These are phyloP conservation scores for Penicillium verrucosum DNA, from an alignment of 2,329 filamentous ascomycete species.

Conservation along the genomic window DNA sequence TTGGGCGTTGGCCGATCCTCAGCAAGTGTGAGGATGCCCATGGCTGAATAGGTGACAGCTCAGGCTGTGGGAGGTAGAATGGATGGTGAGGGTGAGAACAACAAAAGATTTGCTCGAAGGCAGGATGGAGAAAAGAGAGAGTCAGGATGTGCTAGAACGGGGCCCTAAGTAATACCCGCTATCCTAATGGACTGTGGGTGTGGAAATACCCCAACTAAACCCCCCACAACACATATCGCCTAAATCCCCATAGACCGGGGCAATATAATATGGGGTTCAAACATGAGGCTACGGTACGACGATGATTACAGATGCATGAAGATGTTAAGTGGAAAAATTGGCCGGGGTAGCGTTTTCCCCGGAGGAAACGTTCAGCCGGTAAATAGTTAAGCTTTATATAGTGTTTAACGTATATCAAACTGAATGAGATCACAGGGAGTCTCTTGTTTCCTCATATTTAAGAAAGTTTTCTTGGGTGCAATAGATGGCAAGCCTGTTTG, in stretches of 20 bases:
- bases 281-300: slow-evolving; percentile 18
- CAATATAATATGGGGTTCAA: slow-evolving; percentile 29
- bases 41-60: slow-evolving; percentile 18
- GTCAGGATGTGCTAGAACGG: slow-evolving; percentile 12
- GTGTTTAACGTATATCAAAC: slow-evolving; percentile 16
- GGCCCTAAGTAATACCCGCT: slow-evolving; percentile 20
- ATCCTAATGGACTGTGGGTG: slow-evolving; percentile 15
- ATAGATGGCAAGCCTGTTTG: background rate
- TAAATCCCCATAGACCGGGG: slow-evolving; percentile 27
- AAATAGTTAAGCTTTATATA: slow-evolving; percentile 5
- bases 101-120: slow-evolving; percentile 1
- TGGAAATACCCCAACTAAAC: slow-evolving; percentile 22
- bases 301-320: slow-evolving; percentile 14
- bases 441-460: background rate
- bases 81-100: background rate
- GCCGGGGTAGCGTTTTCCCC: slow-evolving; percentile 36
- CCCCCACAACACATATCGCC: slow-evolving; percentile 28
- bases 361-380: slow-evolving; percentile 30
- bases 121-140: slow-evolving; percentile 6
- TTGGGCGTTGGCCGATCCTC: slow-evolving; percentile 53
- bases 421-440: background rate
- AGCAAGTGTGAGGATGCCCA: slow-evolving; percentile 37
- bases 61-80: background rate
- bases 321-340: slow-evolving; percentile 16
- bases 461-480: background rate